Conservation (phyloP, 257 asterid species). For the Linaria vulgaris region DNA sequence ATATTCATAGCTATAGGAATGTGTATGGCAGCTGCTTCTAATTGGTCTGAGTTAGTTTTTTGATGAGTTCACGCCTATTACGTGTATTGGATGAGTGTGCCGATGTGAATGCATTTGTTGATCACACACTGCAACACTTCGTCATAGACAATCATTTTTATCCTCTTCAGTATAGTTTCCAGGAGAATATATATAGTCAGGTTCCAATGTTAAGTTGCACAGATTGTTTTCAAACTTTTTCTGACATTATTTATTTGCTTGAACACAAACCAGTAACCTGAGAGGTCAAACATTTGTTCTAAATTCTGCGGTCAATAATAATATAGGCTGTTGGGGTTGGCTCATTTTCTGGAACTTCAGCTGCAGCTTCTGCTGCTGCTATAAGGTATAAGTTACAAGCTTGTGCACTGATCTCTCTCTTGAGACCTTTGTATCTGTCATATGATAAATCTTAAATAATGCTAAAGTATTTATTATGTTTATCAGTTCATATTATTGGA, state of each 20-base stretch:
- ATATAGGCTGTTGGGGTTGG: constrained; percentile 95
- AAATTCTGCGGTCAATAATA: constrained; percentile 26
- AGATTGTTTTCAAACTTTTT: neutral
- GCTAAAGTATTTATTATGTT: constrained; percentile 5
- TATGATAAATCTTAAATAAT: neutral
- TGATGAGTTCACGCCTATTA: constrained; percentile 3
- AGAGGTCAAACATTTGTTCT: constrained; percentile 20
- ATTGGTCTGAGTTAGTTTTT: neutral
- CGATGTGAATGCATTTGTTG: neutral
- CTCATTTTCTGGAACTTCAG: constrained; percentile 87
- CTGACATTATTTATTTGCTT: constrained; percentile 16
- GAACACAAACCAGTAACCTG: constrained; percentile 16
- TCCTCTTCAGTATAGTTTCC: neutral
- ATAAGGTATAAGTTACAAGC: constrained; percentile 55
- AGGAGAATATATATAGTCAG: neutral
- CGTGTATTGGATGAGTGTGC: neutral
- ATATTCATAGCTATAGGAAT: neutral
- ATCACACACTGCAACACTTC: neutral
- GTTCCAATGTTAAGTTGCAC: constrained; percentile 11
- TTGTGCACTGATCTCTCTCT: constrained; percentile 12
- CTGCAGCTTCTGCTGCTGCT: constrained; percentile 96
- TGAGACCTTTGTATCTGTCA: constrained; percentile 6
- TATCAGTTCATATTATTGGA: constrained; percentile 7
- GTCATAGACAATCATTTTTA: neutral
- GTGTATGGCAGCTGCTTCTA: constrained; percentile 1